These are phyloP conservation scores for Funneliformis geosporum DNA, from an alignment of 192 early-diverging fungal genomes.

Conservation along the genomic window DNA sequence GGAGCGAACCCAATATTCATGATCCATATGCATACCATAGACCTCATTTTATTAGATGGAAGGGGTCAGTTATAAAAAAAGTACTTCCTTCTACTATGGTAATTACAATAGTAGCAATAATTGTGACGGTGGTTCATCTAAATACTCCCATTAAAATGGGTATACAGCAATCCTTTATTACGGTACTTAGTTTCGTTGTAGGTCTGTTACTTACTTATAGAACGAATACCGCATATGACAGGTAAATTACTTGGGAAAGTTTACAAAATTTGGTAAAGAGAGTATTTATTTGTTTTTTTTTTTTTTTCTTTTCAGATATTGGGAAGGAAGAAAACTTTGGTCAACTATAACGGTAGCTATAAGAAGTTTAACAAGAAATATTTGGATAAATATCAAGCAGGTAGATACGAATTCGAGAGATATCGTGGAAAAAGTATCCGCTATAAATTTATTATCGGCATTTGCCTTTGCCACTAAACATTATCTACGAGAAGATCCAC, in stretches of 20 bases:
- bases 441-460: slow-evolving; percentile 77
- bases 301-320: slow-evolving; percentile 57
- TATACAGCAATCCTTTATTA: slow-evolving; percentile 10
- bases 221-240: slow-evolving; percentile 30
- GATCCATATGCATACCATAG: not conserved
- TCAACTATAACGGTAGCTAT: slow-evolving; percentile 64
- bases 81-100: not conserved
- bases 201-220: slow-evolving; percentile 26
- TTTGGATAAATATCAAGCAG: slow-evolving; percentile 71
- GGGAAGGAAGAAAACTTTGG: slow-evolving; percentile 92
- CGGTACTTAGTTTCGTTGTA: slow-evolving; percentile 25
- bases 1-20: not conserved
- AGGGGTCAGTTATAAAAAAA: not conserved
- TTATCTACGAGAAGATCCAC: slow-evolving; percentile 76
- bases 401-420: slow-evolving; percentile 51
- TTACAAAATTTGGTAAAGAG: no score
- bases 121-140: not conserved
- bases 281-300: no score
- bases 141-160: not conserved
- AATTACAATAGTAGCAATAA: not conserved
- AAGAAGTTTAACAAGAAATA: slow-evolving; percentile 74
- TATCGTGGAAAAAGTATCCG: slow-evolving; percentile 63
- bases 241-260: not conserved
- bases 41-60: slow-evolving; percentile 11
- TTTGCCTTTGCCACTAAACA: slow-evolving; percentile 82